phyloP scores from a whole-genome alignment of 768 basidiomycete species.

The Imleria badia region DNA sequence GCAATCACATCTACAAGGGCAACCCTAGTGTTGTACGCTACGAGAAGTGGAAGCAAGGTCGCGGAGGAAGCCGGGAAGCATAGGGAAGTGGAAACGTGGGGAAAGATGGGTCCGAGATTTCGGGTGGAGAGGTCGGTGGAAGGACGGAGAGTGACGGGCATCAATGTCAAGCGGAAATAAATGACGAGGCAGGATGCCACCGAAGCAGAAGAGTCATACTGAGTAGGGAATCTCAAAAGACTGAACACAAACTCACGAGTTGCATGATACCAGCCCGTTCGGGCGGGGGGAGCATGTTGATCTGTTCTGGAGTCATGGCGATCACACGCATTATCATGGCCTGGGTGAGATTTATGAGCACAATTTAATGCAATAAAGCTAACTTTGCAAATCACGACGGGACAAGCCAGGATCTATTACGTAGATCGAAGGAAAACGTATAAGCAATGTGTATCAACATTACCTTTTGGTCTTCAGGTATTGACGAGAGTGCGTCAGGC shows the following conservation, averaged over 20 bases:
- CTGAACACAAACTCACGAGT: constrained; percentile 55
- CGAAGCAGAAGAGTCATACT: constrained; percentile 9
- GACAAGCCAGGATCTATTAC: neutral
- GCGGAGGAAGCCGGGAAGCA: constrained; percentile 12
- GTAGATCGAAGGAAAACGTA: constrained; percentile 5
- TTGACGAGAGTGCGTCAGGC: constrained; percentile 55
- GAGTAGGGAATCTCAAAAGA: constrained; percentile 6
- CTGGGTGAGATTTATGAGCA: constrained; percentile 35
- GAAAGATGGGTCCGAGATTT: constrained; percentile 9
- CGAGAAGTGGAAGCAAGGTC: constrained; percentile 5
- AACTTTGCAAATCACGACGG: neutral
- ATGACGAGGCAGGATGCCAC: constrained; percentile 11
- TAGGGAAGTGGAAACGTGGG: constrained; percentile 12
- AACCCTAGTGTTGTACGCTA: constrained; percentile 34
- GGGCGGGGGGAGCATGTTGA: constrained; percentile 66
- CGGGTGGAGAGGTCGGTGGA: constrained; percentile 5
- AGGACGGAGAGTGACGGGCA: constrained; percentile 21
- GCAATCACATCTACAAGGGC: constrained; percentile 25
- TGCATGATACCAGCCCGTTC: constrained; percentile 81
- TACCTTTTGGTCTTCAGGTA: constrained; percentile 73
- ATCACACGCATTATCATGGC: constrained; percentile 77
- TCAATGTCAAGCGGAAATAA: constrained; percentile 28
- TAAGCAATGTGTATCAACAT: constrained; percentile 11
- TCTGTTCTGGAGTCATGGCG: constrained; percentile 82
- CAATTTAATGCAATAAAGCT: neutral